Percentiles rank a stretch among this genome's conserved stretches.
These are phyloP conservation scores for Clavispora fructus DNA, from an alignment of 805 yeast genomes.

Conservation along the genomic window DNA sequence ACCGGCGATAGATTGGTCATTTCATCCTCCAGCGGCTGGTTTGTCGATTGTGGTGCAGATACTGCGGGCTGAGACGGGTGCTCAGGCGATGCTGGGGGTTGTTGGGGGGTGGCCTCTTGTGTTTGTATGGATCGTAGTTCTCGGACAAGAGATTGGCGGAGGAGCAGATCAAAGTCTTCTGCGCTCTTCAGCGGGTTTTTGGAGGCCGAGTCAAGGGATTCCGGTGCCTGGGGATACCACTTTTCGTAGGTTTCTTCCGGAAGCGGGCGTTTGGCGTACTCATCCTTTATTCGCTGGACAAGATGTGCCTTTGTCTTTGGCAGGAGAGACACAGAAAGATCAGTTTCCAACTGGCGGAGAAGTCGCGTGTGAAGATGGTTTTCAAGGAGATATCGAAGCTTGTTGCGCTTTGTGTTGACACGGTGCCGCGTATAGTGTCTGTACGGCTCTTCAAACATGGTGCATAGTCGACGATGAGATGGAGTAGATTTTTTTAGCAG, in stretches of 20 bases:
- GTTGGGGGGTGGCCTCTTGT: background rate
- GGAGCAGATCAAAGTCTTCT: constrained; percentile 2
- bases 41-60: no score
- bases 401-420: constrained; percentile 3
- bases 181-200: background rate
- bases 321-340: constrained; percentile 7
- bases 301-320: constrained; percentile 9
- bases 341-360: constrained; percentile 4
- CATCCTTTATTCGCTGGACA: constrained; percentile 12
- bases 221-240: constrained; percentile 5
- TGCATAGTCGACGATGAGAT: background rate
- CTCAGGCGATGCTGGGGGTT: background rate
- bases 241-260: constrained; percentile 14
- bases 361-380: constrained; percentile 3
- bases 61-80: no score
- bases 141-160: background rate
- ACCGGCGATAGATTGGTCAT: background rate
- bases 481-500: background rate
- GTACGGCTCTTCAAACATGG: constrained; percentile 12
- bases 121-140: background rate
- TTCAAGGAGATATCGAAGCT: constrained; percentile 5
- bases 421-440: constrained; percentile 1
- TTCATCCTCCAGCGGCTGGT: background rate
- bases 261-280: constrained; percentile 5
- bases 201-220: background rate